These are phyloP conservation scores for Pichia sp. DNA, from an alignment of 1,139 yeast species.

Conservation along the genomic window DNA sequence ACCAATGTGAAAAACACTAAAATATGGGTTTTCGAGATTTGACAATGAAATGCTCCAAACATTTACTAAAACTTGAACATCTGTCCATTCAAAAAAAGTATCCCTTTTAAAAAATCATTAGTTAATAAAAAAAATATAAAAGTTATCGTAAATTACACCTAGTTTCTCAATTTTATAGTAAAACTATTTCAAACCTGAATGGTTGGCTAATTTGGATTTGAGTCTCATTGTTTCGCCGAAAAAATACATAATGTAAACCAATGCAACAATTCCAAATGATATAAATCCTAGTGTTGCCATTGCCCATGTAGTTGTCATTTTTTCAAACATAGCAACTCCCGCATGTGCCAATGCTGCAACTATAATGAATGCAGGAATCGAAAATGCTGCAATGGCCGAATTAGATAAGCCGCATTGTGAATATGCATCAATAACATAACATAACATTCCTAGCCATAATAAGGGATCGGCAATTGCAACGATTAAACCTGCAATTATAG, in stretches of 20 bases:
- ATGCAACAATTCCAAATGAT: slow-evolving; percentile 35
- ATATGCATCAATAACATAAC: slow-evolving; percentile 42
- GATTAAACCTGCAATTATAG: slow-evolving; percentile 27
- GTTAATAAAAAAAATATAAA: no score
- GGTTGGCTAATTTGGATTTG: slow-evolving; percentile 34
- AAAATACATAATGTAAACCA: slow-evolving; percentile 39
- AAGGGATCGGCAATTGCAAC: slow-evolving; percentile 39
- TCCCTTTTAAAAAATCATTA: no score
- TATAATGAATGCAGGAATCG: slow-evolving; percentile 44
- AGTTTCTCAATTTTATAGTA: no score
- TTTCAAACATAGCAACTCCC: slow-evolving; percentile 43
- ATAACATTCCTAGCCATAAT: slow-evolving; percentile 42
- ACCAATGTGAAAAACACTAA: no score
- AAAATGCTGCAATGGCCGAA: slow-evolving; percentile 46
- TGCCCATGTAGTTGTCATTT: slow-evolving; percentile 42
- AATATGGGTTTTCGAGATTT: no score
- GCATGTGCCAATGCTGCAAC: slow-evolving; percentile 44
- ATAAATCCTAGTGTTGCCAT: slow-evolving; percentile 40
- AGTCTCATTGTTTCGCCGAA: slow-evolving; percentile 36
- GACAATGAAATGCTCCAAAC: no score
- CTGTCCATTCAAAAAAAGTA: no score
- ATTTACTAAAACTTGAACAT: no score
- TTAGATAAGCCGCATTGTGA: slow-evolving; percentile 35
- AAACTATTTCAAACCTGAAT: no score
- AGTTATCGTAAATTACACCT: no score